Evolutionary conservation across 805 yeast species (phyloP).

Genomic region (Candida chilensis): DNA sequence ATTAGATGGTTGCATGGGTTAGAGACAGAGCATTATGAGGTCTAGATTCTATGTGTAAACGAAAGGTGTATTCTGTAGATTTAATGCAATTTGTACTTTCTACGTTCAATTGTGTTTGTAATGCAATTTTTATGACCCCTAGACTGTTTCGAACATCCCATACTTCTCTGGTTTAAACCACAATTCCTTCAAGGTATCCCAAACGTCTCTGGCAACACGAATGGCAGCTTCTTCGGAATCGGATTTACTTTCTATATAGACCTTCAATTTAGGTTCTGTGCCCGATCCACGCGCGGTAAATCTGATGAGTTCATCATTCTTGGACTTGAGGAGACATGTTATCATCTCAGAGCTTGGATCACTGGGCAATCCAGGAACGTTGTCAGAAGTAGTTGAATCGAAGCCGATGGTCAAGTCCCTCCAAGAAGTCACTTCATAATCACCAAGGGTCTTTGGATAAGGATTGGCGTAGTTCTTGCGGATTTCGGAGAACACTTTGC

Average conservation of each 20-base stretch:
- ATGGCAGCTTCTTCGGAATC: slow-evolving; percentile 35
- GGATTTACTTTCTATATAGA: slow-evolving; percentile 76
- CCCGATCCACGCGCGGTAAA: slow-evolving; percentile 93
- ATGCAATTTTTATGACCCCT: no score
- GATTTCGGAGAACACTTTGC: slow-evolving; percentile 44
- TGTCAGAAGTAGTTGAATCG: slow-evolving; percentile 56
- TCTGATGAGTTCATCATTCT: slow-evolving; percentile 33
- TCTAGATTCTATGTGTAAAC: no score
- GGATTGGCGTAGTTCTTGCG: slow-evolving; percentile 22
- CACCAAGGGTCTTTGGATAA: slow-evolving; percentile 47
- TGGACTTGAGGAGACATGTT: slow-evolving; percentile 40
- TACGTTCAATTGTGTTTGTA: no score
- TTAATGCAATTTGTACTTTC: no score
- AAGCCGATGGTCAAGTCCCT: slow-evolving; percentile 80
- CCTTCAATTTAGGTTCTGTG: slow-evolving; percentile 90
- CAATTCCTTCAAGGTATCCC: slow-evolving; percentile 46
- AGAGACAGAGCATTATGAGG: no score
- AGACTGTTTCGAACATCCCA: slow-evolving; percentile 23
- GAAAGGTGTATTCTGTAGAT: no score
- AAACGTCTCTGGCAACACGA: slow-evolving; percentile 48
- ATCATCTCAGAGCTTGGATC: slow-evolving; percentile 82
- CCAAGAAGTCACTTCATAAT: slow-evolving; percentile 52
- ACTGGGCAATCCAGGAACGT: slow-evolving; percentile 57
- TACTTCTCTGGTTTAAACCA: slow-evolving; percentile 64
- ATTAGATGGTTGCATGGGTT: no score